Conservation (phyloP, 2,329 filamentous ascomycete genomes). For the Neonectria hederae region DNA sequence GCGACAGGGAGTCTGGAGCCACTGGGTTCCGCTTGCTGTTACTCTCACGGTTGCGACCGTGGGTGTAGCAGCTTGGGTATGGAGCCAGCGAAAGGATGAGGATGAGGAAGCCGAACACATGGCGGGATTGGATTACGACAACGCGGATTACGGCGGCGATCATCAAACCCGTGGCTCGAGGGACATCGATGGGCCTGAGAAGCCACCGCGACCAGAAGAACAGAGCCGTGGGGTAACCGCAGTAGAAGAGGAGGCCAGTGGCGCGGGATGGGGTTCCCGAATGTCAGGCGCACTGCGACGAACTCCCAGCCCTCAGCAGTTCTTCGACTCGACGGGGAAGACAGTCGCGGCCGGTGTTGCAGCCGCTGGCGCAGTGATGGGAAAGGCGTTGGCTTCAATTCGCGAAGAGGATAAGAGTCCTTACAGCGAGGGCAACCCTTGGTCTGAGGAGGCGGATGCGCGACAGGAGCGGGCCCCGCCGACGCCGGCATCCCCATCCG, state of each 20-base stretch:
- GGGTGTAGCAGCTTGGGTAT: constrained; percentile 89
- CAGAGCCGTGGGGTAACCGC: constrained; percentile 54
- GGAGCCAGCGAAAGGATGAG: constrained; percentile 84
- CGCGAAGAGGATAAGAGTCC: constrained; percentile 81
- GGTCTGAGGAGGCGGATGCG: constrained; percentile 88
- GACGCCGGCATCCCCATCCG: constrained; percentile 41
- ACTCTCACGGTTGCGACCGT: constrained; percentile 89
- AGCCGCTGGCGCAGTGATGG: constrained; percentile 83
- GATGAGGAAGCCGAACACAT: constrained; percentile 70
- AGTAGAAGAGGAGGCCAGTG: constrained; percentile 44
- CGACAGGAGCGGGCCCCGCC: constrained; percentile 51
- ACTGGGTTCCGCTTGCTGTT: constrained; percentile 89
- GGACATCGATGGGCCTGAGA: constrained; percentile 47
- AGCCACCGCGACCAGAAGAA: constrained; percentile 51
- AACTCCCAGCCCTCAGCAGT: constrained; percentile 87
- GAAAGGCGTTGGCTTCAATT: constrained; percentile 83
- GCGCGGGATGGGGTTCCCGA: constrained; percentile 74
- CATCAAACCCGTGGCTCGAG: constrained; percentile 59
- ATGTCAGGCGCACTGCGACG: constrained; percentile 84
- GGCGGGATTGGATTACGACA: constrained; percentile 58
- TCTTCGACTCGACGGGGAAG: constrained; percentile 84
- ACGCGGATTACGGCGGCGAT: constrained; percentile 63
- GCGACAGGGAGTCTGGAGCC: constrained; percentile 73
- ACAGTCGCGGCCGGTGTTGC: constrained; percentile 83
- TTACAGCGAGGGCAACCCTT: constrained; percentile 87